Evolutionary conservation across 306 rosid genomes (phyloP), one percentile per base, ranked within the genome.

Genomic region (Datisca glomerata): DNA sequence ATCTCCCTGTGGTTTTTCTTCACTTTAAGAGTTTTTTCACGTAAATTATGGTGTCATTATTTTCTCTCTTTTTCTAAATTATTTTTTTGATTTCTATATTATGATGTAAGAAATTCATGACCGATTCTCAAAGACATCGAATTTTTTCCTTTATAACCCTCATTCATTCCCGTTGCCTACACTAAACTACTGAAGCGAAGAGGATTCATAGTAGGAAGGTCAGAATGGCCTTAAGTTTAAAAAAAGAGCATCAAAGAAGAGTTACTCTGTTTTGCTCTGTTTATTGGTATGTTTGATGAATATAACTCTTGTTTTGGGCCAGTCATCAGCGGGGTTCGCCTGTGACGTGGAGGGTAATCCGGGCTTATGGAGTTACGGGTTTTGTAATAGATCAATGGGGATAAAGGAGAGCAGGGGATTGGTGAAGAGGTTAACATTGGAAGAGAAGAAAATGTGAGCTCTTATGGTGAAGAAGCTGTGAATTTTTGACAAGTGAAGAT

Each of bases 341-440:
- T 91, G 98, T 25, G 71, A 81, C 21, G 63, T 18, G 7, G 57
- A 16, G 1, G 57, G 61, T 22, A 69, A 83, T 21, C 53, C 83
- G 0, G 23, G 47, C 6, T 18, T 61, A 52, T 43, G 69, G 2
- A 57, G 62, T 41, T 70, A 46, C 17, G 86, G 74, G 17, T 91
- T 91, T 66, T 91, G 98, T 15, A 44, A 91, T 43, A 45, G 19
- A 27, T 75, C 92, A 10, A 7, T 73, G 39, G 55, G 61, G 29
- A 59, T 72, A 6, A 53, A 60, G 2, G 32, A 35, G 1, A 69
- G 98, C 40, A 96, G 84, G 2, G 47, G 31, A 67, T 39, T 91
- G 55, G 86, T 91, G 60, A 63, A 73, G 69, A 63, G 94, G 47
- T 44, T 91, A 20, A 75, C 96, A 43, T 63, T 91, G 76, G 68